phyloP scores from a whole-genome alignment of 345 rosid genomes.

The Acer campestre region DNA sequence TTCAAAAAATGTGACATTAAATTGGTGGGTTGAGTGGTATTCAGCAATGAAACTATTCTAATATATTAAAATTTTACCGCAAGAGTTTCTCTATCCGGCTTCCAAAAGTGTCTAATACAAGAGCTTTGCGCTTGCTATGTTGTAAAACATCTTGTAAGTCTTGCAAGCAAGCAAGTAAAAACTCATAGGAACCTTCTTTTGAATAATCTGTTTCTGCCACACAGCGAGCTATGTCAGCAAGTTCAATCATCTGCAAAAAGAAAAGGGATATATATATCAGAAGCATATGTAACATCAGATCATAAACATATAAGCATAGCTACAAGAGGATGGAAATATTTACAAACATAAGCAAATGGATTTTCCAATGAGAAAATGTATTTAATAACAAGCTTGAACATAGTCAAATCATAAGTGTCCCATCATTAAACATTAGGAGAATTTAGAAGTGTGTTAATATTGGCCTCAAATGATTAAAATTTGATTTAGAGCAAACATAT shows the following conservation, averaged over 20 bases:
- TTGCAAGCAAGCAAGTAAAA: constrained; percentile 76
- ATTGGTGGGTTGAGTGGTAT: constrained; percentile 10
- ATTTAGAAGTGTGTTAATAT: background rate
- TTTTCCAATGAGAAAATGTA: background rate
- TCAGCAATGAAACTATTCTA: constrained; percentile 16
- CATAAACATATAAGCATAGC: constrained; percentile 1
- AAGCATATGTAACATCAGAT: background rate
- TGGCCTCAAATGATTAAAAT: background rate
- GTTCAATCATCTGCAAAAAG: constrained; percentile 67
- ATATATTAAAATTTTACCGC: constrained; percentile 39
- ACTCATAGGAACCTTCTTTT: constrained; percentile 60
- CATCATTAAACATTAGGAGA: constrained; percentile 2
- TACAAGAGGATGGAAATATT: background rate
- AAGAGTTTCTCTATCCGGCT: constrained; percentile 74
- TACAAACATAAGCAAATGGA: constrained; percentile 3
- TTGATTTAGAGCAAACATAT: background rate
- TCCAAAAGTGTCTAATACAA: constrained; percentile 80
- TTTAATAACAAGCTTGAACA: background rate
- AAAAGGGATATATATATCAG: constrained; percentile 1
- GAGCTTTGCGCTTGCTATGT: constrained; percentile 72
- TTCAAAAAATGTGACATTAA: constrained; percentile 9
- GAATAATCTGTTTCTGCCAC: constrained; percentile 65
- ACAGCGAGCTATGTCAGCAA: constrained; percentile 82
- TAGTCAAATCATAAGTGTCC: background rate
- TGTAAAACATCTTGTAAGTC: constrained; percentile 74